Evolutionary conservation across 164 flowering plant genomes (phyloP), one percentile per base, ranked within the genome.

Genomic region (Stephania yunnanensis): DNA sequence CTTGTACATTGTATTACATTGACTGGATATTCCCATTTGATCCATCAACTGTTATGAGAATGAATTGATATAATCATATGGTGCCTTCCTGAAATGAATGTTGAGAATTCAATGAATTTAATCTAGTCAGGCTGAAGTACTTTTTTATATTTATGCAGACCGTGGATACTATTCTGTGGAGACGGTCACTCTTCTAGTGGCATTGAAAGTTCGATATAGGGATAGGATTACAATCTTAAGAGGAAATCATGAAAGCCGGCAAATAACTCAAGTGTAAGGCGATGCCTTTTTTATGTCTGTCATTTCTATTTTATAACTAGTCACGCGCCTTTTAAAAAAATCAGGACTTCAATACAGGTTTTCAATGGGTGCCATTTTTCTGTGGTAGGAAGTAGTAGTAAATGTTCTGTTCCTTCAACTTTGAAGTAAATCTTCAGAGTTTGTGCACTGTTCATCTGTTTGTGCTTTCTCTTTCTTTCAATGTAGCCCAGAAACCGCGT

Each of bases 111-210:
- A 36, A 36, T 36, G 42, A 36, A 36, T 36, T 36, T 36, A 36
- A 36, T 58, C 15, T 58, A 3, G 13, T 58, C 20, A 15, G 17
- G 17, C 20, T 15, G 2, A 15, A 15, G 15, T 15, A 6, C 64
- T 15, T 76, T 45, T 42, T 66, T 46, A 31, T 78, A 70, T 70
- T 75, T 64, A 69, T 84, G 87, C 92, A 88, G 97, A 92, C 80
- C 97, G 97, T 71, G 97, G 97, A 45, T 92, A 92, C 74, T 92
- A 92, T 65, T 92, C 97, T 2, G 94, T 92, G 77, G 97, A 92
- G 84, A 92, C 97, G 69, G 97, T 92, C 48, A 85, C 92, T 45
- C 94, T 92, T 44, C 75, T 92, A 68, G 97, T 92, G 79, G 93
- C 97, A 13, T 80, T 92, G 80, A 92, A 92, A 82, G 92, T 92